Evolutionary conservation across 2,329 filamentous ascomycete genomes (phyloP), one percentile per base, ranked within the genome.

Genomic region (Colletotrichum sp.): DNA sequence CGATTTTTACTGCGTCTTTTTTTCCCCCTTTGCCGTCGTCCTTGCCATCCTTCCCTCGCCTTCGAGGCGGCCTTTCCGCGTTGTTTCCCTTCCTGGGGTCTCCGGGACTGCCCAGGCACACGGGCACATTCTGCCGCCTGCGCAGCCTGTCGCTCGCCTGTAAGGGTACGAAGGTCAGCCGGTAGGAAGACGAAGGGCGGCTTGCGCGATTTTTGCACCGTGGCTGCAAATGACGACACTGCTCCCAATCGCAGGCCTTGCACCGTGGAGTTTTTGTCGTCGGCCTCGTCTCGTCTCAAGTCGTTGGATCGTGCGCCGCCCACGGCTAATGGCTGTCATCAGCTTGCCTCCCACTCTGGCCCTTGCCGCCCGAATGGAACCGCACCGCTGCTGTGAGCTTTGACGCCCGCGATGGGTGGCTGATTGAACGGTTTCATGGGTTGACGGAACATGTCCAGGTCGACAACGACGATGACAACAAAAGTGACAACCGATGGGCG

Each of bases 151-250:
- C 43, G n/a, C n/a, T 52, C 43, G 43, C n/a, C 43, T 52, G 43
- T 52, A 52, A 52, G 43, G 43, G 43, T 52, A 22, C n/a, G n/a
- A 22, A 52, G n/a, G 43, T 52, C 43, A 52, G 43, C 43, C 43
- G 43, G n/a, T 43, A 58, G 70, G 39, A 66, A 60, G 39, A 62
- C 43, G 36, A 66, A 65, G 13, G 52, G 52, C 27, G 43, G 43
- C 58, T 68, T 76, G 74, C 74, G 74, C 74, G 74, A 76, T 76
- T 76, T 76, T 76, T 65, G 55, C 61, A 43, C 74, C 43, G 34
- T 56, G 43, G 64, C 64, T 74, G 48, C 74, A 48, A 72, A 76
- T 73, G 64, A 69, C 74, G 74, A 74, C 74, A 76, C 70, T 68
- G 64, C 43, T 69, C 48, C 36, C 43, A 18, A 56, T 56, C 28